phyloP scores from a whole-genome alignment of 202 grass and related monocot species.

The Schoenoplectus tabernaemontani region DNA sequence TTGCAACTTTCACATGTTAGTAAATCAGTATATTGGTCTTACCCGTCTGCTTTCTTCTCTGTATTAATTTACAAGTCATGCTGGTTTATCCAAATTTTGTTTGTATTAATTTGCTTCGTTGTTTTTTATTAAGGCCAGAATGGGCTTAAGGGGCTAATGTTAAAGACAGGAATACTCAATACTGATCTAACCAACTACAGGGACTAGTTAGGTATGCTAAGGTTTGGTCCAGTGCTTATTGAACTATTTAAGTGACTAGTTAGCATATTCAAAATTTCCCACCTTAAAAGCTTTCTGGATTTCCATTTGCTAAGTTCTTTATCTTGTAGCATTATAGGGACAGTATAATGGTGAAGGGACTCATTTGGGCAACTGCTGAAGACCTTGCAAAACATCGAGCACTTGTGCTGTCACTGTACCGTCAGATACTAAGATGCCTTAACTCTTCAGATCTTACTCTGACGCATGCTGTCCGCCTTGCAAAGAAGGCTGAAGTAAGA shows the following conservation, averaged over 20 bases:
- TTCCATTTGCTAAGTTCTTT: not conserved
- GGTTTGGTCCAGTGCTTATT: not conserved
- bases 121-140: too few species aligned
- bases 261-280: not conserved
- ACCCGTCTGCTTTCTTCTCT: too few species aligned
- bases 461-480: slow-evolving; percentile 44
- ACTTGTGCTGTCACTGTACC: slow-evolving; percentile 61
- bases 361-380: slow-evolving; percentile 64
- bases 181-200: too few species aligned
- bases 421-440: slow-evolving; percentile 66
- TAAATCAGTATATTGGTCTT: too few species aligned
- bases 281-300: not conserved
- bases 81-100: too few species aligned
- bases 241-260: too few species aligned
- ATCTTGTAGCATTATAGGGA: not conserved
- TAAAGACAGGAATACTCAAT: too few species aligned
- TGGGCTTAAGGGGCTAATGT: not conserved
- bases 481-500: slow-evolving; percentile 74
- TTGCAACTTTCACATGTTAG: too few species aligned
- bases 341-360: slow-evolving; percentile 28
- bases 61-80: too few species aligned
- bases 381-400: slow-evolving; percentile 49
- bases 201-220: too few species aligned
- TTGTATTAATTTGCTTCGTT: too few species aligned
- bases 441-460: slow-evolving; percentile 54